Evolutionary conservation across 177 flowering plant genomes (phyloP).

Genomic region (Vitis hybrid): DNA sequence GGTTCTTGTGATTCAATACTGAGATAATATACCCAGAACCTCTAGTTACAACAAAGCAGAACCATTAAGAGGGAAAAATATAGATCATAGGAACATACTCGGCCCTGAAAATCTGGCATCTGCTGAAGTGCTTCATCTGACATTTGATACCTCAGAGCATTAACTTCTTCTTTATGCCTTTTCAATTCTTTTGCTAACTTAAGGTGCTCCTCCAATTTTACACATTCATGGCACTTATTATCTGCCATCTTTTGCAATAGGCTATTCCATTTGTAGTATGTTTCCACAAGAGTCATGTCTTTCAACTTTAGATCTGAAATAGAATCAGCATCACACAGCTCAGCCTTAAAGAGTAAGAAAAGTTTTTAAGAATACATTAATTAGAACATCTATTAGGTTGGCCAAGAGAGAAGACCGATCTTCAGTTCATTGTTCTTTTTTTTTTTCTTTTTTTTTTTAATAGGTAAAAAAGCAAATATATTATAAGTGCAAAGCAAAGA

Average conservation of each 20-base stretch:
- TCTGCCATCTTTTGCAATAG: conserved; percentile 68
- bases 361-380: neutral
- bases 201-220: conserved; percentile 76
- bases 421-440: too few relatives aligned
- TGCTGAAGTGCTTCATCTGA: conserved; percentile 98
- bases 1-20: neutral
- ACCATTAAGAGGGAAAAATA: conserved; percentile 2
- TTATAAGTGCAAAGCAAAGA: too few relatives aligned
- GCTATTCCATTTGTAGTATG: conserved; percentile 56
- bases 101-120: conserved; percentile 99
- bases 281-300: conserved; percentile 60
- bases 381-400: neutral
- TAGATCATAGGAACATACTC: conserved; percentile 49
- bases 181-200: conserved; percentile 55
- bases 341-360: neutral
- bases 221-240: conserved; percentile 89
- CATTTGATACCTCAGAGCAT: conserved; percentile 69
- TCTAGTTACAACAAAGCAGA: conserved; percentile 6
- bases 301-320: conserved; percentile 85
- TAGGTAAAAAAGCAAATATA: too few relatives aligned
- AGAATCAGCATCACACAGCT: conserved; percentile 5
- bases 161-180: conserved; percentile 69
- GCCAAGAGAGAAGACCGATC: too few relatives aligned
- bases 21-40: neutral
- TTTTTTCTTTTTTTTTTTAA: too few relatives aligned